phyloP scores from a whole-genome alignment of 164 flowering plant species.

The Vitis rupestris region DNA sequence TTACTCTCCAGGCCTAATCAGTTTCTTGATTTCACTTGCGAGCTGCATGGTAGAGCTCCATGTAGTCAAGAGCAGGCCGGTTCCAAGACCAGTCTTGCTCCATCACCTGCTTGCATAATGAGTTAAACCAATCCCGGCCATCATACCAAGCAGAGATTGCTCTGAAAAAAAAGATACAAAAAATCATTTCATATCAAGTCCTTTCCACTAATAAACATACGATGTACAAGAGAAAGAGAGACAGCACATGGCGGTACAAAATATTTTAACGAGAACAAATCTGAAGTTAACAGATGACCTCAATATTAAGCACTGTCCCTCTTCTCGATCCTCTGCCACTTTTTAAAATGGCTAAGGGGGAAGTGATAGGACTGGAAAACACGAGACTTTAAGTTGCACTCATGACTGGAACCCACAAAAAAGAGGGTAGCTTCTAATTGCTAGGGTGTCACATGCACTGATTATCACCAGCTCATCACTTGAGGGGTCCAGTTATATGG shows the following conservation, averaged over 20 bases:
- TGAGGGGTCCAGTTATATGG: too few relatives aligned
- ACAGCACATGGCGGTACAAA: background rate
- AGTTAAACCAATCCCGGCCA: slow-evolving; percentile 72
- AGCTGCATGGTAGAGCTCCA: slow-evolving; percentile 90
- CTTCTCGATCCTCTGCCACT: too few relatives aligned
- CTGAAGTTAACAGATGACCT: too few relatives aligned
- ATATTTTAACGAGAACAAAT: too few relatives aligned
- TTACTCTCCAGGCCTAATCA: background rate
- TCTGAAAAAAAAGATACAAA: slow-evolving; percentile 38
- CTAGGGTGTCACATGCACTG: too few relatives aligned
- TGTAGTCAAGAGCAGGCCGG: slow-evolving; percentile 88
- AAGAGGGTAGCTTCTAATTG: too few relatives aligned
- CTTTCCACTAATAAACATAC: background rate
- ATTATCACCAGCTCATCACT: too few relatives aligned
- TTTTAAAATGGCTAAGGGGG: too few relatives aligned
- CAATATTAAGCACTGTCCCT: too few relatives aligned
- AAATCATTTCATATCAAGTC: background rate
- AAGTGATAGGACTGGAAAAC: too few relatives aligned
- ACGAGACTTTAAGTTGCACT: too few relatives aligned
- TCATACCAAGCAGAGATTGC: slow-evolving; percentile 90
- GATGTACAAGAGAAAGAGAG: background rate
- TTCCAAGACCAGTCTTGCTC: slow-evolving; percentile 99
- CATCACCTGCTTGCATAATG: slow-evolving; percentile 82
- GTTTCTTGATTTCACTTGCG: slow-evolving; percentile 44
- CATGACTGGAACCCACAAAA: too few relatives aligned